phyloP scores from a whole-genome alignment of 2,329 filamentous ascomycete genomes.

The Arthrobotrys musiformis region DNA sequence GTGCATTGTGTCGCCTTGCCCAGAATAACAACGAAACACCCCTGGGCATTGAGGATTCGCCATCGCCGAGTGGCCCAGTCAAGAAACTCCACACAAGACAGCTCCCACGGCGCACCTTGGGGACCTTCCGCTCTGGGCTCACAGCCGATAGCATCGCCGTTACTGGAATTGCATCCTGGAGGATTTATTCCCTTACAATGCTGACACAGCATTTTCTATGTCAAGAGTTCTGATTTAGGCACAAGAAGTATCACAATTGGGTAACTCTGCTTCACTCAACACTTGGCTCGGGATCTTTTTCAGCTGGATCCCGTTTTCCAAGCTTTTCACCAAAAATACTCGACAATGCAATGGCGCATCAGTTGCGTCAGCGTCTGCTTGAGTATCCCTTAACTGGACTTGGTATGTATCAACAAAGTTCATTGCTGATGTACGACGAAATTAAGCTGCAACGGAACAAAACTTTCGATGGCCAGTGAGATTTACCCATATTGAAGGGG shows the following conservation, averaged over 20 bases:
- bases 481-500: constrained; percentile 55
- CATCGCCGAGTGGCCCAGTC: constrained; percentile 49
- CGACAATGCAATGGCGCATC: constrained; percentile 40
- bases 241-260: constrained; percentile 37
- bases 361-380: constrained; percentile 45
- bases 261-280: constrained; percentile 17
- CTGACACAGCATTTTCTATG: constrained; percentile 12
- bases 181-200: constrained; percentile 8
- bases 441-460: constrained; percentile 40
- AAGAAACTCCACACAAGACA: constrained; percentile 50
- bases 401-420: constrained; percentile 26
- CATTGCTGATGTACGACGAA: constrained; percentile 34
- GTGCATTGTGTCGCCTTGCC: constrained; percentile 44
- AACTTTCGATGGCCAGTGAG: constrained; percentile 47
- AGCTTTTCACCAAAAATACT: constrained; percentile 30
- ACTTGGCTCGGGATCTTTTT: constrained; percentile 20
- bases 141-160: constrained; percentile 51
- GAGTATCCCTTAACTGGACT: constrained; percentile 13
- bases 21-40: constrained; percentile 23
- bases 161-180: constrained; percentile 23
- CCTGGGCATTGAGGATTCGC: constrained; percentile 34
- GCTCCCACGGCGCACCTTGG: constrained; percentile 25
- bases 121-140: constrained; percentile 51
- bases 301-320: constrained; percentile 32
- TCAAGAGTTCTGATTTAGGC: background rate